These are phyloP conservation scores for Andrographis paniculata DNA, from an alignment of 305 asterid species.

Conservation along the genomic window DNA sequence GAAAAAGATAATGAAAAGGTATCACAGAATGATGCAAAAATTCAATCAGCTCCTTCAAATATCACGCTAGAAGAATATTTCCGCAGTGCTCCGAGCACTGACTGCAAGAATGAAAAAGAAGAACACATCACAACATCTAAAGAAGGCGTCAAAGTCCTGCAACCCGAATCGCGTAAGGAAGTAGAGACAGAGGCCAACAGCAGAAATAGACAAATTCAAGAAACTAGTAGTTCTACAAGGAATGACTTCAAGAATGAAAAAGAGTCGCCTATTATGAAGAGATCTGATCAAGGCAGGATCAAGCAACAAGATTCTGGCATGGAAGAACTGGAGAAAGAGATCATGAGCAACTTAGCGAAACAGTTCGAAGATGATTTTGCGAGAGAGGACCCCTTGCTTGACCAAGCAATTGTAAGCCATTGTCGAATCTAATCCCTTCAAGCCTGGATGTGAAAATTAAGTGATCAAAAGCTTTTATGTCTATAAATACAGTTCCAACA, in stretches of 20 bases:
- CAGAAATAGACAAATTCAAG: slow-evolving; percentile 16
- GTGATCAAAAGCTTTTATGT: too few species aligned
- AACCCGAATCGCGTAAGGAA: too few species aligned
- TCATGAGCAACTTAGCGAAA: slow-evolving; percentile 17
- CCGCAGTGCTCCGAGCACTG: too few species aligned
- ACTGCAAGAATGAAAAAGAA: too few species aligned
- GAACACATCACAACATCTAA: too few species aligned
- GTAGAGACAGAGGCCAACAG: slow-evolving; percentile 14
- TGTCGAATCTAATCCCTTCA: background rate
- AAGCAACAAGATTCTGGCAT: slow-evolving; percentile 14
- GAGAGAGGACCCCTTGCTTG: background rate
- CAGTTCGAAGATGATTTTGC: slow-evolving; percentile 22
- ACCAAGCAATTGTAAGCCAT: background rate
- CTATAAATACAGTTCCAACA: slow-evolving; percentile 8
- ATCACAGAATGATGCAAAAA: too few species aligned
- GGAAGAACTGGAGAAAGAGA: slow-evolving; percentile 15
- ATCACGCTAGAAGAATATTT: too few species aligned
- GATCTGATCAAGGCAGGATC: slow-evolving; percentile 14
- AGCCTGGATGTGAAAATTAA: too few species aligned
- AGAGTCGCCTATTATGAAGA: slow-evolving; percentile 19
- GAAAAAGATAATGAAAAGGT: slow-evolving; percentile 23
- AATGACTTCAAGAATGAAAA: slow-evolving; percentile 10
- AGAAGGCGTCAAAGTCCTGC: background rate
- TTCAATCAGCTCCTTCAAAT: too few species aligned
- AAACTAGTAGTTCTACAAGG: slow-evolving; percentile 3